Evolutionary conservation across 139 green algal species (phyloP).

Genomic region (Micractinium conductrix): DNA sequence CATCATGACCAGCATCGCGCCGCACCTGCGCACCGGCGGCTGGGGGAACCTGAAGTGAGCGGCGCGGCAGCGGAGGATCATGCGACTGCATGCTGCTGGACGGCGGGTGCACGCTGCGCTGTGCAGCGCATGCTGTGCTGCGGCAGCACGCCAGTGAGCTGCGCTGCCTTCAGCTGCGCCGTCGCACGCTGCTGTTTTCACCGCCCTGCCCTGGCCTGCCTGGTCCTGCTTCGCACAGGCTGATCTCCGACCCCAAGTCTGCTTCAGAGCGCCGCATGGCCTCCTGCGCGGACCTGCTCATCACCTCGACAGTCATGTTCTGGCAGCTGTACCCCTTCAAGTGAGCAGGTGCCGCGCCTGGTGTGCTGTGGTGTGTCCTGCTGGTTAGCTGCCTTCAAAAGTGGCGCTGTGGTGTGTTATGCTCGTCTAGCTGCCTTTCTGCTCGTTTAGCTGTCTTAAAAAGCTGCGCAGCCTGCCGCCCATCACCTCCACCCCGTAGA

Average conservation of each 20-base stretch:
- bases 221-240: neutral
- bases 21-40: conserved; percentile 7
- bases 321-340: conserved; percentile 37
- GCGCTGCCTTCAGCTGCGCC: too few species aligned
- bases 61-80: neutral
- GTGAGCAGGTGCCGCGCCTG: neutral
- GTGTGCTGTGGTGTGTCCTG: neutral
- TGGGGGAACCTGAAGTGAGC: conserved; percentile 31
- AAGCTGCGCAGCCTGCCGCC: neutral
- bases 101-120: too few species aligned
- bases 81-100: too few species aligned
- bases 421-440: too few species aligned
- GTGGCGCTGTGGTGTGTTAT: too few species aligned
- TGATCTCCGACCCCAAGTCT: conserved; percentile 4
- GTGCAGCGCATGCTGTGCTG: too few species aligned
- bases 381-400: too few species aligned
- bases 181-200: neutral
- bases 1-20: conserved; percentile 2
- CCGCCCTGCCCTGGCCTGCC: too few species aligned
- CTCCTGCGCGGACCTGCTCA: conserved; percentile 12
- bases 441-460: too few species aligned
- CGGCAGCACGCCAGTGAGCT: too few species aligned
- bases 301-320: conserved; percentile 7
- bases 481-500: neutral
- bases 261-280: conserved; percentile 24